Conservation (phyloP, 345 rosid species). For the Hibiscus tridactylites region DNA sequence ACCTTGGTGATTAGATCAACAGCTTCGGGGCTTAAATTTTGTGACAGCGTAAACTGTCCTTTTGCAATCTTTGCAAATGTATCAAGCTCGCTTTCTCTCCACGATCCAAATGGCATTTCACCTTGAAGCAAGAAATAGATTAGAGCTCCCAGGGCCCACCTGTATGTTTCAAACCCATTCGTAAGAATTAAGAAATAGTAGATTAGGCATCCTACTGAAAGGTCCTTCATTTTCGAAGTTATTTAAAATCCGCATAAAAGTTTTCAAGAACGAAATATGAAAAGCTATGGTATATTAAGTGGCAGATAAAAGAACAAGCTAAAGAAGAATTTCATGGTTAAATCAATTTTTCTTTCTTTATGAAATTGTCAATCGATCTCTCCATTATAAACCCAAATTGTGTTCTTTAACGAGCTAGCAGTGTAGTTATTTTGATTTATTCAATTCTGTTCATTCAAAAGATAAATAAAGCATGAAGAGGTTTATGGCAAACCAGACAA, state of each 20-base stretch:
- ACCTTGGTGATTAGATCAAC: conserved; percentile 79
- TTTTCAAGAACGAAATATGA: background rate
- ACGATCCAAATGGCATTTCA: conserved; percentile 84
- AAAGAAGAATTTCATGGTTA: background rate
- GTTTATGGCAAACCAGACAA: conserved; percentile 2
- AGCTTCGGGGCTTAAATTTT: conserved; percentile 49
- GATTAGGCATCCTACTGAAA: background rate
- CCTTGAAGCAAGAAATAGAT: conserved; percentile 71
- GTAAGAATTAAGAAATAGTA: background rate
- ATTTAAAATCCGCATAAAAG: background rate
- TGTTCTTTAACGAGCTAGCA: background rate
- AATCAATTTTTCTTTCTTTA: background rate
- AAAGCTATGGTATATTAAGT: conserved; percentile 12
- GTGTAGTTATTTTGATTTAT: background rate
- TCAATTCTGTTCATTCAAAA: background rate
- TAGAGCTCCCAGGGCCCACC: conserved; percentile 93
- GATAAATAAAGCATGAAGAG: background rate
- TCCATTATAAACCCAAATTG: conserved; percentile 4
- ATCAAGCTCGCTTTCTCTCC: conserved; percentile 80
- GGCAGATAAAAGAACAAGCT: conserved; percentile 30
- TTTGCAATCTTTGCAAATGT: conserved; percentile 67
- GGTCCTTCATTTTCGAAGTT: background rate
- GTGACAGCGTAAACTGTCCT: conserved; percentile 58
- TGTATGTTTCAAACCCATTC: conserved; percentile 11
- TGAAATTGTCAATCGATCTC: background rate